phyloP scores from a whole-genome alignment of 768 basidiomycete species.

The Crassisporium funariophilum region DNA sequence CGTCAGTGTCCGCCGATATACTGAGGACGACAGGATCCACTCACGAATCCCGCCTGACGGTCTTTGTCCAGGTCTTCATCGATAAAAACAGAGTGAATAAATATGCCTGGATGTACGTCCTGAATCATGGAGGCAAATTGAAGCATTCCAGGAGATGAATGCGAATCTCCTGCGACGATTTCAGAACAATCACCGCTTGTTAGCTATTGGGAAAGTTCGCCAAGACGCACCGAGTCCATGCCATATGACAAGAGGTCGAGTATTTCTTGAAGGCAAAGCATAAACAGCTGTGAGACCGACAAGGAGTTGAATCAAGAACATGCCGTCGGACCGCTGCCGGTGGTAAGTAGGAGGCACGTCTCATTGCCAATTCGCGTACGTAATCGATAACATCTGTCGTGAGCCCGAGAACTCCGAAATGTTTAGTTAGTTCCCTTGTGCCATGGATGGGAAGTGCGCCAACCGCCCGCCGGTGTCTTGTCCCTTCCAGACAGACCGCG shows the following conservation, averaged over 20 bases:
- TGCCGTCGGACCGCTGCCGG: too few relatives aligned
- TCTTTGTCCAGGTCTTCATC: conserved; percentile 64
- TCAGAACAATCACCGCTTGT: not conserved
- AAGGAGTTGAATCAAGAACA: conserved; percentile 5
- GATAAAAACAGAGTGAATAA: conserved; percentile 74
- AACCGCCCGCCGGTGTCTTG: too few relatives aligned
- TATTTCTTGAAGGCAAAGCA: conserved; percentile 6
- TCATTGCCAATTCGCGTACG: too few relatives aligned
- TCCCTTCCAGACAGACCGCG: too few relatives aligned
- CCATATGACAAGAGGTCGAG: conserved; percentile 27
- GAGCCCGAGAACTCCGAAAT: too few relatives aligned
- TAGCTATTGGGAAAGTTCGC: not conserved
- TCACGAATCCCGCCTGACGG: conserved; percentile 69
- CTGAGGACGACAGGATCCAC: conserved; percentile 29
- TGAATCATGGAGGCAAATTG: conserved; percentile 62
- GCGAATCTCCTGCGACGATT: conserved; percentile 60
- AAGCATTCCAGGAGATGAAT: conserved; percentile 72
- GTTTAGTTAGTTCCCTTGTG: too few relatives aligned
- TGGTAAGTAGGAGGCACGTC: too few relatives aligned
- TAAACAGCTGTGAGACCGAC: not conserved
- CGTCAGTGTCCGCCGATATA: not conserved
- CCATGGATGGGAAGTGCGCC: too few relatives aligned
- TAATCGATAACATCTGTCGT: too few relatives aligned
- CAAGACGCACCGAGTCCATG: conserved; percentile 26
- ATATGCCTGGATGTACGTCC: conserved; percentile 71